Percentiles rank a stretch among this genome's conserved stretches.
Evolutionary conservation across 257 asterid species (phyloP).

Genomic region (Solanum ossicruentum): DNA sequence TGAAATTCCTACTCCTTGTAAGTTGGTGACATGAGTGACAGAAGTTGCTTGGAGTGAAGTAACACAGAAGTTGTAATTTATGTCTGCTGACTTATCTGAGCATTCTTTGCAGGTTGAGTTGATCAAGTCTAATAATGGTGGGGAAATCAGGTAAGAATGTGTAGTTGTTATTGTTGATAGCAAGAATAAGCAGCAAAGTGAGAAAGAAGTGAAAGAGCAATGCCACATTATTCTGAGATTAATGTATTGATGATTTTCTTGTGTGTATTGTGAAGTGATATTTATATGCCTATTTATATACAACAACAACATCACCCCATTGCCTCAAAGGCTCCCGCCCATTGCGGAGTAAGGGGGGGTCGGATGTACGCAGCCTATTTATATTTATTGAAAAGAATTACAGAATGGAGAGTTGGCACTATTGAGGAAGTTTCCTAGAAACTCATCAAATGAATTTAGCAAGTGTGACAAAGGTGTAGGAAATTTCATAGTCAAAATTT

Average conservation of each 20-base stretch:
- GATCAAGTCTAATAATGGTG: not conserved
- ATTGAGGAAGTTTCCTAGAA: not conserved
- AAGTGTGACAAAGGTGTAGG: not conserved
- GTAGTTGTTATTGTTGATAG: not conserved
- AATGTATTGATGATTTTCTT: not conserved
- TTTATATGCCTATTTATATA: not conserved
- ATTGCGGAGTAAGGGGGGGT: no score
- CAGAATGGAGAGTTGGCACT: not conserved
- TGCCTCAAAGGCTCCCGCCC: no score
- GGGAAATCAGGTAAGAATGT: not conserved
- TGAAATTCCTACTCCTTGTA: conserved; percentile 1
- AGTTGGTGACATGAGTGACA: conserved; percentile 1
- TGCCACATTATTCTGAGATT: not conserved
- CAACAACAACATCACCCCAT: no score
- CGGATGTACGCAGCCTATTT: no score
- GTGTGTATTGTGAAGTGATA: not conserved
- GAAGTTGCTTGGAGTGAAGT: conserved; percentile 9
- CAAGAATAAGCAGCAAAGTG: not conserved
- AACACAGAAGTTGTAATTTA: conserved; percentile 14
- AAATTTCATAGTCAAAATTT: not conserved
- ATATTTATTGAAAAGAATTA: no score
- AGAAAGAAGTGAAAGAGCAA: not conserved
- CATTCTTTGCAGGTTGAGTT: conserved; percentile 21
- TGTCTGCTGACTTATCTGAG: conserved; percentile 3
- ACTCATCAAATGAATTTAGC: not conserved